A percentile compares a stretch with the other conserved stretches of the same genome.
phyloP scores from a whole-genome alignment of 805 yeast species.

The Pichia thaimueangensis region DNA sequence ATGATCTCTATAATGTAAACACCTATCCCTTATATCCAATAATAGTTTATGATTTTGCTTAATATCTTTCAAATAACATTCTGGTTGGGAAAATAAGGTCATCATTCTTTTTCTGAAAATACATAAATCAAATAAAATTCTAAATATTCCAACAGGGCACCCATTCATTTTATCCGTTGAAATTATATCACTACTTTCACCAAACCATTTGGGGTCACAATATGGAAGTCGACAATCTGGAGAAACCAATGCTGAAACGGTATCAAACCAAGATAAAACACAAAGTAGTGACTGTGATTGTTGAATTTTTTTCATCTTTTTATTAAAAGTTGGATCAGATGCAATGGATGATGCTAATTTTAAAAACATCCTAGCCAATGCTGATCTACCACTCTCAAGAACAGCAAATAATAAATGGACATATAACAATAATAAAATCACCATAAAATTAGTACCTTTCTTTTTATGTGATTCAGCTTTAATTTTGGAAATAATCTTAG shows the following conservation, averaged over 20 bases:
- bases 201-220: conserved; percentile 49
- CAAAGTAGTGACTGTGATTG: conserved; percentile 43
- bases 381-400: conserved; percentile 48
- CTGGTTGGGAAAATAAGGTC: conserved; percentile 3
- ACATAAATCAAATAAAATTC: conserved; percentile 27
- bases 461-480: conserved; percentile 33
- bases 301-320: conserved; percentile 39
- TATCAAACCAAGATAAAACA: conserved; percentile 56
- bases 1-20: conserved; percentile 41
- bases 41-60: neutral
- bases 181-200: conserved; percentile 34
- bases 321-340: conserved; percentile 37
- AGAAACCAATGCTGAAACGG: conserved; percentile 48
- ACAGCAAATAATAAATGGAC: conserved; percentile 50
- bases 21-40: conserved; percentile 7
- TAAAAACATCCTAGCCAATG: conserved; percentile 42
- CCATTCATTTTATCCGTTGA: conserved; percentile 53
- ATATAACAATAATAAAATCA: conserved; percentile 44
- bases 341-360: conserved; percentile 46
- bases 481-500: conserved; percentile 31
- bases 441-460: conserved; percentile 37
- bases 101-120: conserved; percentile 1
- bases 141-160: conserved; percentile 53
- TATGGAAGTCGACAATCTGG: conserved; percentile 52
- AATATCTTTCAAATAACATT: neutral